Conservation (phyloP, 805 yeast species). For the Sugiyamaella marilandica region DNA sequence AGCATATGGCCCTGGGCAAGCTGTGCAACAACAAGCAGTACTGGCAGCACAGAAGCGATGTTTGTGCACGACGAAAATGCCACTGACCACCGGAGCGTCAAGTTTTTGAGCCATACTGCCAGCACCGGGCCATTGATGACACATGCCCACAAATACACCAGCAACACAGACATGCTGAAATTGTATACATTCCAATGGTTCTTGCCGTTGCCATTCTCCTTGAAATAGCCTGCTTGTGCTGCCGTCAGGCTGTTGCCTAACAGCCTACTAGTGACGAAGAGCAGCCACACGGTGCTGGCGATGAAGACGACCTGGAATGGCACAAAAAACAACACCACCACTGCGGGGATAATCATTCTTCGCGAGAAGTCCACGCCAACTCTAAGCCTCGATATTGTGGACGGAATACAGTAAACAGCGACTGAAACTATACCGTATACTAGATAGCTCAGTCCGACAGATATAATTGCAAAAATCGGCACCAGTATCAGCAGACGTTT, state of each 20-base stretch:
- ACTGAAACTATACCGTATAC: neutral
- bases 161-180: conserved; percentile 54
- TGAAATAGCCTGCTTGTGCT: neutral
- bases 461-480: conserved; percentile 48
- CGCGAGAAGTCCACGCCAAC: neutral
- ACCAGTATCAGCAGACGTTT: conserved; percentile 52
- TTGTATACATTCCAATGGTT: conserved; percentile 39
- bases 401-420: neutral
- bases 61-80: conserved; percentile 69
- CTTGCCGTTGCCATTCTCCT: conserved; percentile 8
- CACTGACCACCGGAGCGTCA: conserved; percentile 36
- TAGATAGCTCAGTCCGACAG: conserved; percentile 32
- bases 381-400: neutral
- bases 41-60: conserved; percentile 28
- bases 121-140: conserved; percentile 76
- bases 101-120: conserved; percentile 75
- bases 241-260: neutral
- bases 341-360: neutral
- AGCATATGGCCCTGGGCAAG: conserved; percentile 47
- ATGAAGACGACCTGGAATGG: conserved; percentile 16
- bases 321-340: conserved; percentile 5
- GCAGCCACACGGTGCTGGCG: conserved; percentile 7
- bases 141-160: conserved; percentile 68
- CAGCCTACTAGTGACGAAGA: conserved; percentile 3
- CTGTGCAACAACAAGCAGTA: conserved; percentile 29